Percentiles rank a stretch among this genome's conserved stretches.
Evolutionary conservation across 805 yeast species (phyloP).

Genomic region (Wickerhamomyces ciferrii): DNA sequence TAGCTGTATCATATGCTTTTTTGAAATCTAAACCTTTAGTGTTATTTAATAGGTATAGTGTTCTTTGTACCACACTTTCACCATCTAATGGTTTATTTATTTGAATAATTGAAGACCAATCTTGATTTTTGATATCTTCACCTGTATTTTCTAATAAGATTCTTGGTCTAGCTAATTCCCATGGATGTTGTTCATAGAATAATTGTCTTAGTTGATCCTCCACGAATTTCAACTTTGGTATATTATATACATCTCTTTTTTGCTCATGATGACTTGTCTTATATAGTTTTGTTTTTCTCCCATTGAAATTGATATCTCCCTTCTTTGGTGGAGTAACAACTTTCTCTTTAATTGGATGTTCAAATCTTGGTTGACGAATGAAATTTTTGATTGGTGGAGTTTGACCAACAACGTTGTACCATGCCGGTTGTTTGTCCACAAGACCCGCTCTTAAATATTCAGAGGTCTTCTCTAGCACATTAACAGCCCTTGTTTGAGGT

Average conservation of each 20-base stretch:
- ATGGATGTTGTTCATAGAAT: slow-evolving; percentile 92
- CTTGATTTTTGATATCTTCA: slow-evolving; percentile 42
- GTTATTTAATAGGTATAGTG: slow-evolving; percentile 46
- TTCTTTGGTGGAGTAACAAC: slow-evolving; percentile 13
- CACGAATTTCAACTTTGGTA: slow-evolving; percentile 23
- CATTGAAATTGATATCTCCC: slow-evolving; percentile 6
- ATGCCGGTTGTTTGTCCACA: slow-evolving; percentile 70
- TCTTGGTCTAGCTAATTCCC: slow-evolving; percentile 95
- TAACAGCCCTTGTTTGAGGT: slow-evolving; percentile 70
- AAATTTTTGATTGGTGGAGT: slow-evolving; percentile 74
- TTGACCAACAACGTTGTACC: slow-evolving; percentile 82
- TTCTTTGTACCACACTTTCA: slow-evolving; percentile 78
- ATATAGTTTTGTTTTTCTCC: slow-evolving; percentile 10
- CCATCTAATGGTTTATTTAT: slow-evolving; percentile 76
- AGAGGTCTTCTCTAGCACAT: slow-evolving; percentile 77
- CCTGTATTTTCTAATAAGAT: slow-evolving; percentile 73
- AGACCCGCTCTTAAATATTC: slow-evolving; percentile 67
- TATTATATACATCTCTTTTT: slow-evolving; percentile 8
- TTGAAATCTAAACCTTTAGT: slow-evolving; percentile 18
- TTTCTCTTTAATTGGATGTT: slow-evolving; percentile 6
- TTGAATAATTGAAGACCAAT: slow-evolving; percentile 82
- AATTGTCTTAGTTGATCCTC: slow-evolving; percentile 78
- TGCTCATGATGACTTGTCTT: slow-evolving; percentile 27
- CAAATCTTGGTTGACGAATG: slow-evolving; percentile 19
- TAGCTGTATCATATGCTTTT: slow-evolving; percentile 76